These are phyloP conservation scores for Nothophoma quercina DNA, from an alignment of 2,329 filamentous ascomycete genomes.

Conservation along the genomic window DNA sequence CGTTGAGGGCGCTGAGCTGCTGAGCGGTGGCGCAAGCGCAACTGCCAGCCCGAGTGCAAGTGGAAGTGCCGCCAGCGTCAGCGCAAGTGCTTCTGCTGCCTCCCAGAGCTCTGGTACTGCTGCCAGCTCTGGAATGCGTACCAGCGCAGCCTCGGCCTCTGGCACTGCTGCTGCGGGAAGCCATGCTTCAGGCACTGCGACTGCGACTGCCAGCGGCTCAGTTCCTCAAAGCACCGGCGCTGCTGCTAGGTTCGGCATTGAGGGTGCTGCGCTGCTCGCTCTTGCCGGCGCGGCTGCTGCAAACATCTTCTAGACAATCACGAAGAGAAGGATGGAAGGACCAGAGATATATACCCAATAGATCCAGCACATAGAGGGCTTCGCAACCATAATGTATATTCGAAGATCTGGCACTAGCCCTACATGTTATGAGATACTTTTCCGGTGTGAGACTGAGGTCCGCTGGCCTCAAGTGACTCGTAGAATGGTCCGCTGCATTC, in stretches of 20 bases:
- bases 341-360: neutral
- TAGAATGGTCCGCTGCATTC: too few relatives aligned
- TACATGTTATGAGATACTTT: too few relatives aligned
- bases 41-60: constrained; percentile 14
- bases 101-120: constrained; percentile 9
- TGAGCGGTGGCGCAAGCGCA: constrained; percentile 27
- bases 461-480: too few relatives aligned
- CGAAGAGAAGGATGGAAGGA: neutral
- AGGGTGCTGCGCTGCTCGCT: constrained; percentile 29
- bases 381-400: constrained; percentile 7
- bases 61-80: constrained; percentile 2
- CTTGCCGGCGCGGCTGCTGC: constrained; percentile 32
- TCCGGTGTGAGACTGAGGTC: too few relatives aligned
- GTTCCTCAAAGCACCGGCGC: constrained; percentile 31
- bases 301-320: constrained; percentile 26
- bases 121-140: constrained; percentile 14
- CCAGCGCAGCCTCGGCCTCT: constrained; percentile 13
- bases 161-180: constrained; percentile 16
- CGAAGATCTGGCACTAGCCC: neutral
- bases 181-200: constrained; percentile 6
- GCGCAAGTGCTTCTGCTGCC: constrained; percentile 8
- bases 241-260: constrained; percentile 27
- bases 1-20: constrained; percentile 30
- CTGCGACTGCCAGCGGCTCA: constrained; percentile 14
- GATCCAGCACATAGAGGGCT: neutral